Conservation (phyloP, 2,329 filamentous ascomycete genomes). For the Sporothrix dimorphospora region DNA sequence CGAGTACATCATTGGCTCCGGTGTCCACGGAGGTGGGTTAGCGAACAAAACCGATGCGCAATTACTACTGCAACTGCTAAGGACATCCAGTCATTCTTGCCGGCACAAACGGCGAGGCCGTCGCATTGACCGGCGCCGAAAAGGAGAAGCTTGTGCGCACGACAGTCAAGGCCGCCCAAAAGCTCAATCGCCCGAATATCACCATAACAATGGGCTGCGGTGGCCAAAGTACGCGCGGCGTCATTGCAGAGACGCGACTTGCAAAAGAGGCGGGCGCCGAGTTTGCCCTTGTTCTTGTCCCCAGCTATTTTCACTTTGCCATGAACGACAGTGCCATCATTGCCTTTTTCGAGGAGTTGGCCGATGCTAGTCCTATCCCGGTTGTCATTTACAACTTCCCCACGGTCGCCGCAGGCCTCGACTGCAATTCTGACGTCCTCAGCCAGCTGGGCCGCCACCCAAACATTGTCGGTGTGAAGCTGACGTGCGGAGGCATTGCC, state of each 20-base stretch:
- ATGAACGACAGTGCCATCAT: slow-evolving; percentile 63
- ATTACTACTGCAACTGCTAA: too few species aligned
- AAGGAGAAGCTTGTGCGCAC: slow-evolving; percentile 65
- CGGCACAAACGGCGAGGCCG: slow-evolving; percentile 74
- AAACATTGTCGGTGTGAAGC: slow-evolving; percentile 71
- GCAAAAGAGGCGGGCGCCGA: slow-evolving; percentile 67
- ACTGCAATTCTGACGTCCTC: slow-evolving; percentile 69
- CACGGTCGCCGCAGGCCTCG: slow-evolving; percentile 66
- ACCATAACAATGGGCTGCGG: slow-evolving; percentile 69
- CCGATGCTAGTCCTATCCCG: slow-evolving; percentile 62
- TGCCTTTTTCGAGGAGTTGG: slow-evolving; percentile 66
- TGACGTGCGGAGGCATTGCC: slow-evolving; percentile 72
- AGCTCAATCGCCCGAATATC: slow-evolving; percentile 50
- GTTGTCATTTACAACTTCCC: slow-evolving; percentile 76
- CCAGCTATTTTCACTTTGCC: slow-evolving; percentile 69
- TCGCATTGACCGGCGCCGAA: slow-evolving; percentile 67
- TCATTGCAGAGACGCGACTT: slow-evolving; percentile 65
- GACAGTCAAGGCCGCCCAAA: slow-evolving; percentile 56
- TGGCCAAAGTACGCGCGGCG: slow-evolving; percentile 68
- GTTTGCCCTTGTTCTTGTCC: slow-evolving; percentile 68
- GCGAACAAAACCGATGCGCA: too few species aligned
- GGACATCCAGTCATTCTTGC: slow-evolving; percentile 59
- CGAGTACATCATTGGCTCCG: slow-evolving; percentile 56
- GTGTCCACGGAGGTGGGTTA: slow-evolving; percentile 53
- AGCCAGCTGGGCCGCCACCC: slow-evolving; percentile 58